Conservation (phyloP, 768 basidiomycete genomes). For the Galerina sulciceps region DNA sequence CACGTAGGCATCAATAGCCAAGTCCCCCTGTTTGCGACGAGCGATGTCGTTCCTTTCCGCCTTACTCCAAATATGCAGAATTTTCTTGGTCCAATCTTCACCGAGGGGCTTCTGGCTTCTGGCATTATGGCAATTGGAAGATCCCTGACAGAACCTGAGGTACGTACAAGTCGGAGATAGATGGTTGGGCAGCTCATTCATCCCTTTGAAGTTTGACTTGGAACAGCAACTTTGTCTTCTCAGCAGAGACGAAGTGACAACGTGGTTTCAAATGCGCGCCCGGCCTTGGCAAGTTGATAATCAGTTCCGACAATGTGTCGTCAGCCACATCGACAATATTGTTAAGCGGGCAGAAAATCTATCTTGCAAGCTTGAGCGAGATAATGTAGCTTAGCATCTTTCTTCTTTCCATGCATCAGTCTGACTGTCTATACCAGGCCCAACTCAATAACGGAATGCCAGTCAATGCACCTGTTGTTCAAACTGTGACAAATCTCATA, state of each 20-base stretch:
- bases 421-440: conserved; percentile 23
- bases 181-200: neutral
- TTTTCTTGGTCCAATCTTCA: conserved; percentile 87
- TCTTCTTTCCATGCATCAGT: conserved; percentile 1
- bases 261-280: conserved; percentile 67
- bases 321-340: conserved; percentile 65
- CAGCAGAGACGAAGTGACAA: conserved; percentile 88
- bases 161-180: conserved; percentile 26
- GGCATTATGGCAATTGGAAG: conserved; percentile 91
- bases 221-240: conserved; percentile 92
- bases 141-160: conserved; percentile 91
- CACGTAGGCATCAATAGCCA: conserved; percentile 43
- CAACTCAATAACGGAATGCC: conserved; percentile 41
- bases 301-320: conserved; percentile 57
- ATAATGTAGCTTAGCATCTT: conserved; percentile 54
- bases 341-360: conserved; percentile 82
- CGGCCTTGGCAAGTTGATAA: conserved; percentile 62
- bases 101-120: conserved; percentile 86
- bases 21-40: conserved; percentile 71
- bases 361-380: conserved; percentile 86
- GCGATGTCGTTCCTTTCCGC: conserved; percentile 94
- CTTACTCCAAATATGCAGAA: conserved; percentile 96
- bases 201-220: conserved; percentile 72
- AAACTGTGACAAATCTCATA: conserved; percentile 83
- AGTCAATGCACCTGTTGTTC: conserved; percentile 61